These are phyloP conservation scores for Hypholoma sublateritium DNA, from an alignment of 768 basidiomycete species.

Conservation along the genomic window DNA sequence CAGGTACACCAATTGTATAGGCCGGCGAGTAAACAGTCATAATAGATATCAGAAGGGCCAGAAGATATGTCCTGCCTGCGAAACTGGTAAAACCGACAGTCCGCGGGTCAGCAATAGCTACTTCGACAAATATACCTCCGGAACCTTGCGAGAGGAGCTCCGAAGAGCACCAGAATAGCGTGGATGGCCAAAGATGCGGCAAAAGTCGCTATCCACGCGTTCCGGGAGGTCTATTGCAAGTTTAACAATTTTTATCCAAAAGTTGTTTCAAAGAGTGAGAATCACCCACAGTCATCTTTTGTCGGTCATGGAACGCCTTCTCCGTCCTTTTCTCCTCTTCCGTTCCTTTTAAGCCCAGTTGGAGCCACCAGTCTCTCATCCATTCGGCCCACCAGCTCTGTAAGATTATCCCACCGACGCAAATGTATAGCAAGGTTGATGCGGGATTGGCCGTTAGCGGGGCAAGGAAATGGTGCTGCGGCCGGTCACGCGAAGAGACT, in stretches of 20 bases:
- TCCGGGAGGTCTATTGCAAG: constrained; percentile 43
- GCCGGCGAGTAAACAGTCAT: constrained; percentile 67
- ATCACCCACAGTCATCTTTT: constrained; percentile 38
- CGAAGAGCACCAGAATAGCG: constrained; percentile 60
- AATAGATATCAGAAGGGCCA: constrained; percentile 68
- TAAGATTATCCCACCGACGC: constrained; percentile 51
- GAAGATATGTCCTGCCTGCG: constrained; percentile 57
- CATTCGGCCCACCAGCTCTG: constrained; percentile 75
- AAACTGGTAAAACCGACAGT: constrained; percentile 16
- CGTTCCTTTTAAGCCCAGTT: constrained; percentile 37
- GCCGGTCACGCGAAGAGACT: constrained; percentile 52
- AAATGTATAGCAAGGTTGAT: constrained; percentile 57
- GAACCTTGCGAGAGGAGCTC: constrained; percentile 69
- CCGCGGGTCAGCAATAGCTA: constrained; percentile 12
- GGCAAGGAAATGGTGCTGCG: constrained; percentile 70
- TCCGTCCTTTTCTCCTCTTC: constrained; percentile 44
- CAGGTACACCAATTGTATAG: constrained; percentile 67
- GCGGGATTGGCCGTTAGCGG: constrained; percentile 62
- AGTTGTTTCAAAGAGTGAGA: neutral
- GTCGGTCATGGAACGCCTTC: constrained; percentile 35
- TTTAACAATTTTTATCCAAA: constrained; percentile 2
- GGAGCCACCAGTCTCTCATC: constrained; percentile 59
- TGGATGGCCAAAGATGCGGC: constrained; percentile 48
- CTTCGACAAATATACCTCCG: constrained; percentile 15
- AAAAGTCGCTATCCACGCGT: constrained; percentile 55